Evolutionary conservation across 495 filamentous ascomycete genomes (phyloP).

Genomic region (Penicillium atrosanguineum): DNA sequence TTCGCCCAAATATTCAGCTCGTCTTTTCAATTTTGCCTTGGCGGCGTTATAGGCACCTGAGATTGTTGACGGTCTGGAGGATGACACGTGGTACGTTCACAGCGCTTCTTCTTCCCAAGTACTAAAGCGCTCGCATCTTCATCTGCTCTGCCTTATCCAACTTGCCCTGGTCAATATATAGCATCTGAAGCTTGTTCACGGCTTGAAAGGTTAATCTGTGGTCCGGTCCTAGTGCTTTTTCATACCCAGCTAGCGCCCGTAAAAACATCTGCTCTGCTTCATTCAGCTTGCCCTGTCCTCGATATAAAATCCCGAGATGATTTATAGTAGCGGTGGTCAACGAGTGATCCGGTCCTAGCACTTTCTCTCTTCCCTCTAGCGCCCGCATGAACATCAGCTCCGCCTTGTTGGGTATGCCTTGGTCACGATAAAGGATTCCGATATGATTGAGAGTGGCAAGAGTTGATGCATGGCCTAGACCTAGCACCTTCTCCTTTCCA

Average conservation of each 20-base stretch:
- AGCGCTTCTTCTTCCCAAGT: no score
- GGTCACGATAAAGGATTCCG: neutral
- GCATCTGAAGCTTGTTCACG: no score
- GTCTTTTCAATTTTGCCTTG: no score
- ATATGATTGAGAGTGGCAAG: neutral
- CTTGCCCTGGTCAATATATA: neutral
- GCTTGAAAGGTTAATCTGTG: no score
- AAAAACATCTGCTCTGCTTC: slow-evolving; percentile 27
- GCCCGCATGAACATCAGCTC: neutral
- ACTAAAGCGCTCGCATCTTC: no score
- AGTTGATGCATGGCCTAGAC: neutral
- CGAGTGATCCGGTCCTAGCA: neutral
- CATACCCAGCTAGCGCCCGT: slow-evolving; percentile 8
- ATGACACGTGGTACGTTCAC: no score
- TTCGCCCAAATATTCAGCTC: no score
- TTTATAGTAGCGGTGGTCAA: neutral
- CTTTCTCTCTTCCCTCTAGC: neutral
- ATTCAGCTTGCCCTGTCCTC: neutral
- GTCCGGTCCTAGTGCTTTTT: neutral
- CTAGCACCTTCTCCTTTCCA: neutral
- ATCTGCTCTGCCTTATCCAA: neutral
- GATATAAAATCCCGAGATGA: neutral
- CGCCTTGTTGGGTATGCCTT: neutral
- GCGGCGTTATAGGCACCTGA: no score
- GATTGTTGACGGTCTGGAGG: no score